These are phyloP conservation scores for Boletellus emodensis DNA, from an alignment of 768 basidiomycete species.

Conservation along the genomic window DNA sequence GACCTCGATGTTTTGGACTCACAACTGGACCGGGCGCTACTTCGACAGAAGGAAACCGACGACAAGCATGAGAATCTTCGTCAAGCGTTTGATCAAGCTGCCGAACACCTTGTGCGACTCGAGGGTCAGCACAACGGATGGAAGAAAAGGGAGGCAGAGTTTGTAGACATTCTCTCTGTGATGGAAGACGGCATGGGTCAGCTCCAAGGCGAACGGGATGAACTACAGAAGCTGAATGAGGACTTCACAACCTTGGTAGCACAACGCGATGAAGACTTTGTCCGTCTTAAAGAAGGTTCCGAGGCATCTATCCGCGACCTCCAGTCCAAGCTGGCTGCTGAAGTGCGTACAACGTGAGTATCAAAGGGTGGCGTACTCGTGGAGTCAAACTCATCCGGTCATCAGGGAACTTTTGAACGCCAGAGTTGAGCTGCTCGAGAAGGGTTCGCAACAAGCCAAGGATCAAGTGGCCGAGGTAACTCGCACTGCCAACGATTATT, in stretches of 20 bases:
- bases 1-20: conserved; percentile 84
- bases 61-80: conserved; percentile 71
- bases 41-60: conserved; percentile 73
- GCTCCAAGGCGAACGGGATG: conserved; percentile 55
- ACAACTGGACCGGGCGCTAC: conserved; percentile 77
- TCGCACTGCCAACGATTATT: conserved; percentile 73
- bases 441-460: conserved; percentile 65
- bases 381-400: not conserved
- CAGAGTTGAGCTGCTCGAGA: conserved; percentile 60
- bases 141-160: conserved; percentile 58
- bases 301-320: conserved; percentile 62
- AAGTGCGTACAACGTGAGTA: conserved; percentile 60
- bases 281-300: conserved; percentile 69
- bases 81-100: conserved; percentile 76
- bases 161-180: conserved; percentile 52
- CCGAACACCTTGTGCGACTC: conserved; percentile 77
- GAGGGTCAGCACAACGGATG: conserved; percentile 74
- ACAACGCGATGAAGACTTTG: conserved; percentile 79
- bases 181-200: conserved; percentile 58
- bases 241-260: conserved; percentile 65
- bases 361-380: not conserved
- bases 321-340: conserved; percentile 64
- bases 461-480: conserved; percentile 75
- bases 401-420: conserved; percentile 59
- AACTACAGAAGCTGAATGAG: conserved; percentile 60